Base-by-base conservation (phyloP, 1,139 yeast species). In the Geotrichum citri-aurantii region DNA sequence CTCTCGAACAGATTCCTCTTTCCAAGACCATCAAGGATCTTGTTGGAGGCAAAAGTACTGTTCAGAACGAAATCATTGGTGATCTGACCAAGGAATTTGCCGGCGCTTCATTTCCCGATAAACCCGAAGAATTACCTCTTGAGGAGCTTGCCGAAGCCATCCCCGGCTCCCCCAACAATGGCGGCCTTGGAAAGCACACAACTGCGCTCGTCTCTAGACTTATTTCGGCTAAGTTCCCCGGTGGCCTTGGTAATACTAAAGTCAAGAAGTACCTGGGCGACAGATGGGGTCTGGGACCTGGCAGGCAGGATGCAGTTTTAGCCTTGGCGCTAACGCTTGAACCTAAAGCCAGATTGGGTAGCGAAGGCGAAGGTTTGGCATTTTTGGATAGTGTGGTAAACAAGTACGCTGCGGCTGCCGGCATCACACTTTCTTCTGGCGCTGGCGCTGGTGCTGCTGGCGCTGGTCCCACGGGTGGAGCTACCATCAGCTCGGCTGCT, bases 41-140 rank as follows among this genome's bases (percentile, higher is more conserved):
- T 69, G 99, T 93, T 64, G 96, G 96, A 69, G 99, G 99, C 78
- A 93, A 93, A 75, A 93, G 99, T 29, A 93, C 99, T 46, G 95
- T 93, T 54, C 99, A 93, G 78, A 93, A 93, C 75, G 99, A 93
- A 80, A 93, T 93, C 66, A 82, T 93, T 69, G 99, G 99, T 81
- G 99, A 93, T 71, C 82, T 93, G 70, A 97, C 98, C 73, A 93
- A 93, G 76, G 99, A 93, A 77, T 93, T 93, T 70, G 29, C 29
- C 29, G 29, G 29, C 29, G 97, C 98, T 66, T 78, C 95, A 55
- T 91, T 97, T 57, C 99, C 99, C 52, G 99, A 93, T 77, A 93
- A 93, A 77, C 97, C 99, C 63, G 99, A 93, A 77, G 99, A 93
- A 71, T 88, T 96, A 55, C 98, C 99, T 65, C 82, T 93, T 69